A percentile compares a stretch with the other conserved stretches of the same genome.
Conservation (phyloP, 2,329 filamentous ascomycete genomes). For the Clonostachys solani region DNA sequence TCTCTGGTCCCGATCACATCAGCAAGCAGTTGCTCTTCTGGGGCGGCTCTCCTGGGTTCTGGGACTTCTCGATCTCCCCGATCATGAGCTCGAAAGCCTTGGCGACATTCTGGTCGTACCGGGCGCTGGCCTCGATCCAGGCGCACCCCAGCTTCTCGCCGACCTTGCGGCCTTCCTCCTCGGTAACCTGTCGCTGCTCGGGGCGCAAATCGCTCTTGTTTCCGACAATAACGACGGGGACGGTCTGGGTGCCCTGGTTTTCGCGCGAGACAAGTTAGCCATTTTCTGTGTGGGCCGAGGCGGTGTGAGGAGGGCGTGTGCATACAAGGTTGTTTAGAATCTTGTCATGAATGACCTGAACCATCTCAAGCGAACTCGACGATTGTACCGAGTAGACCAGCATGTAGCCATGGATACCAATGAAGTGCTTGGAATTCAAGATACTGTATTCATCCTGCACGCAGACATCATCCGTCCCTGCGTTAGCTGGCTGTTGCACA, state of each 20-base stretch:
- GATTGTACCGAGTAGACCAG: conserved; percentile 97
- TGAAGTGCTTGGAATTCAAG: conserved; percentile 97
- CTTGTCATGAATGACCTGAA: conserved; percentile 92
- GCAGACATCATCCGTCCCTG: background rate
- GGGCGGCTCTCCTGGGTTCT: conserved; percentile 82
- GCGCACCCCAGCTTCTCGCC: conserved; percentile 86
- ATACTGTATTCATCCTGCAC: conserved; percentile 87
- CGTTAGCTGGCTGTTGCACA: background rate
- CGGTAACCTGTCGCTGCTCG: conserved; percentile 86
- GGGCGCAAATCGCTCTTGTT: conserved; percentile 95
- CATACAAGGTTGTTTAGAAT: conserved; percentile 91
- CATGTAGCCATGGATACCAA: conserved; percentile 98
- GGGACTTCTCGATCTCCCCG: conserved; percentile 88
- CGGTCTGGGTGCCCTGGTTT: conserved; percentile 77
- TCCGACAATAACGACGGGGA: conserved; percentile 90
- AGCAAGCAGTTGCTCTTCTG: conserved; percentile 76
- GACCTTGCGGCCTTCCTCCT: conserved; percentile 80
- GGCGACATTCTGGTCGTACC: conserved; percentile 89
- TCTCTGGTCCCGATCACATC: conserved; percentile 56
- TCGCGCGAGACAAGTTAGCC: background rate
- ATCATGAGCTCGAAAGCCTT: conserved; percentile 95
- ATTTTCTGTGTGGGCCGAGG: background rate
- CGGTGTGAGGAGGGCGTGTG: conserved; percentile 5
- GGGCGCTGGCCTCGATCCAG: conserved; percentile 91
- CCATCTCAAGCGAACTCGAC: conserved; percentile 94